Evolutionary conservation across 345 rosid genomes (phyloP).

Genomic region (Euphorbia peplus): DNA sequence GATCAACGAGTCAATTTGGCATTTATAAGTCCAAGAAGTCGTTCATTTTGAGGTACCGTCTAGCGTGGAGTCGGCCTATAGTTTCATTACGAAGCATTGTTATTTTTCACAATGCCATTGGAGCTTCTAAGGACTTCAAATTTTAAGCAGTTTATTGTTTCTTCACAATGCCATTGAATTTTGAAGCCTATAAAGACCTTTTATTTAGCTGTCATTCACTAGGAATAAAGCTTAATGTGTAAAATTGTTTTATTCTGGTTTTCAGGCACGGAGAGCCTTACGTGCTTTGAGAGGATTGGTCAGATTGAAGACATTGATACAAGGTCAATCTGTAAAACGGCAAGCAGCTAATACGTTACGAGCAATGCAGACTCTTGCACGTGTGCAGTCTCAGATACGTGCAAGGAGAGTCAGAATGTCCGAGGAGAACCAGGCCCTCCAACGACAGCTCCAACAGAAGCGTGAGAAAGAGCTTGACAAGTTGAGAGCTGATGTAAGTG

Average conservation of each 20-base stretch:
- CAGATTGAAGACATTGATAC: constrained; percentile 73
- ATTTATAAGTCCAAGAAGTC: too few species aligned
- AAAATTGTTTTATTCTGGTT: constrained; percentile 4
- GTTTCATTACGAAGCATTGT: too few species aligned
- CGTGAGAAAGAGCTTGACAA: constrained; percentile 48
- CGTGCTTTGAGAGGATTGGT: constrained; percentile 86
- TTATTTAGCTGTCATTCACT: neutral
- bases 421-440: constrained; percentile 90
- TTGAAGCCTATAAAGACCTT: neutral
- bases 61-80: too few species aligned
- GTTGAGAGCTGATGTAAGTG: constrained; percentile 41
- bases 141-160: too few species aligned
- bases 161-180: too few species aligned
- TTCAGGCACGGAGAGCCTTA: constrained; percentile 82
- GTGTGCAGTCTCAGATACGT: constrained; percentile 82
- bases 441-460: constrained; percentile 73
- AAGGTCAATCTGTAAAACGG: constrained; percentile 77
- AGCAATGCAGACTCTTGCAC: constrained; percentile 90
- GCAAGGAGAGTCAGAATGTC: constrained; percentile 77
- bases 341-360: constrained; percentile 72
- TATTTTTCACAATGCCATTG: too few species aligned
- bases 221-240: neutral
- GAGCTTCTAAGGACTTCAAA: too few species aligned
- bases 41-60: too few species aligned
- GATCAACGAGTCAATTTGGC: too few species aligned